Evolutionary conservation across 2,329 filamentous ascomycete species (phyloP).

Genomic region (Cryphonectria parasitica): DNA sequence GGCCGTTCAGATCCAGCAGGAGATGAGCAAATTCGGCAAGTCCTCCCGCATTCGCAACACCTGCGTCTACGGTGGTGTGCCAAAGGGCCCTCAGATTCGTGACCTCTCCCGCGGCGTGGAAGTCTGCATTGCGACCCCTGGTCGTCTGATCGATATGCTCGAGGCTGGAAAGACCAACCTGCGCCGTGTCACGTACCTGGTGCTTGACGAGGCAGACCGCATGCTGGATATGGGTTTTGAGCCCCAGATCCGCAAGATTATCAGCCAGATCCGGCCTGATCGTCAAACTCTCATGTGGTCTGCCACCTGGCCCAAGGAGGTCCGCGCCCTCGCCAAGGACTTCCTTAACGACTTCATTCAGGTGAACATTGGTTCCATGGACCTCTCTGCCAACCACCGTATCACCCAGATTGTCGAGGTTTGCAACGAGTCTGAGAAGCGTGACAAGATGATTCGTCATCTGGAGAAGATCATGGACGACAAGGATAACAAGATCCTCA

Average conservation of each 20-base stretch:
- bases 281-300: conserved; percentile 99
- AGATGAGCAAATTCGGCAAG: conserved; percentile 98
- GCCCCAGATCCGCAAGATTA: conserved; percentile 98
- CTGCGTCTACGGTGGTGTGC: conserved; percentile 98
- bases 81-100: conserved; percentile 95
- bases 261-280: conserved; percentile 95
- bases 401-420: conserved; percentile 98
- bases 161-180: conserved; percentile 98
- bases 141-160: conserved; percentile 97
- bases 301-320: conserved; percentile 98
- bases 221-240: conserved; percentile 99
- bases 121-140: conserved; percentile 97
- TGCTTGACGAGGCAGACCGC: conserved; percentile 97
- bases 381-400: conserved; percentile 94
- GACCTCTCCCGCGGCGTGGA: conserved; percentile 94
- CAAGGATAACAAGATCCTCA: conserved; percentile 91
- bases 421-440: conserved; percentile 95
- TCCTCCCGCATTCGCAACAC: conserved; percentile 98
- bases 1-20: conserved; percentile 97
- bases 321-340: conserved; percentile 86
- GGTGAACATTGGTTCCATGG: conserved; percentile 97
- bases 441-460: conserved; percentile 95
- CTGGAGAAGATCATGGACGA: conserved; percentile 98
- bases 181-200: conserved; percentile 94
- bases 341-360: conserved; percentile 97